Evolutionary conservation across 495 filamentous ascomycete genomes (phyloP), one percentile per base, ranked within the genome.

Genomic region (Chaetomidium leptoderma): DNA sequence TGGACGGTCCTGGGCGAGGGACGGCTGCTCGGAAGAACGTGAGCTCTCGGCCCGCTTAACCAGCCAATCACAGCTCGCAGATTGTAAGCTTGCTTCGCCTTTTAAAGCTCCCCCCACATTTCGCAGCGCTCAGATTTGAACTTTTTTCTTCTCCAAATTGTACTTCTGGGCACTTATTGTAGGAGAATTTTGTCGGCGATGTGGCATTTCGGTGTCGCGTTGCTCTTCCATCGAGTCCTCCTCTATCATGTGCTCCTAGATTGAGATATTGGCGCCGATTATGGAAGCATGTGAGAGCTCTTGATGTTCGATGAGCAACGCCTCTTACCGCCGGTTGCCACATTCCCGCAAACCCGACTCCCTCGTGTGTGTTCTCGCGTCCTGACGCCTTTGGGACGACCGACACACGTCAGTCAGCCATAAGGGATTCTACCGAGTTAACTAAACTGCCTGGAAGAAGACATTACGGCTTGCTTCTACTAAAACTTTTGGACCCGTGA

Each of bases 161-260:
- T 80, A 80, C 72, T 68, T 51, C 79, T 70, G 87, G 81, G 78
- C 86, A 83, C 82, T 78, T 95, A 92, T 95, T 92, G 91, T 96
- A 87, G 91, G 88, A 82, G 77, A 77, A 68, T 60, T 61, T 61
- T 62, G 68, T 69, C 70, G 71, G 67, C 67, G 51, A 39, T 40
- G 19, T 27, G 32, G 51, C 60, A 26, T 53, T 50, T 44, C 46
- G 39, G 40, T 48, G 53, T 35, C 37, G 43, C 45, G 36, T 60
- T 40, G 57, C 57, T 1, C 30, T 60, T 65, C 66, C 66, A 65
- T 77, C 73, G 74, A 78, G 78, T 78, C 71, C 65, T 78, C 78
- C 80, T 83, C 80, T 82, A 83, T 83, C 77, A 74, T 79, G 76
- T 81, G 77, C 73, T 72, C 32, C 79, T 73, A 83, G 79, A 83